phyloP scores from a whole-genome alignment of 2,329 filamentous ascomycete genomes.

The Anthostomella pinea region DNA sequence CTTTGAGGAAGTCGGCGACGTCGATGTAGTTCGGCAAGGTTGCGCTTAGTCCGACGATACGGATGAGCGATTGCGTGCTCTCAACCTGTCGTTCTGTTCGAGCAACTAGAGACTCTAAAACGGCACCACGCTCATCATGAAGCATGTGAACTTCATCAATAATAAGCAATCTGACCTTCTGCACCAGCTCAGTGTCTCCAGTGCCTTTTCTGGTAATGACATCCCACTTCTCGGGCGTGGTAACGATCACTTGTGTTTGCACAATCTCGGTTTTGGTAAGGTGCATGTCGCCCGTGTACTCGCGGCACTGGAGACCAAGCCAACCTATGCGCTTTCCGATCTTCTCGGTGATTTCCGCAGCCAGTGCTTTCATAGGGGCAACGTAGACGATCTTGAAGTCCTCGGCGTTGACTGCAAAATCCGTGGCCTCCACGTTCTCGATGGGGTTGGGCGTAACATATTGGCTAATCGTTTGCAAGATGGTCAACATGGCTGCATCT shows the following conservation, averaged over 20 bases:
- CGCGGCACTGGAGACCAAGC: conserved; percentile 88
- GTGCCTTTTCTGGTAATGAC: conserved; percentile 96
- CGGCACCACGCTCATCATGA: conserved; percentile 93
- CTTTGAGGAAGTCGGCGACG: conserved; percentile 93
- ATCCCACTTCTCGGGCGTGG: conserved; percentile 99
- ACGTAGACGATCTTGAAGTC: conserved; percentile 99
- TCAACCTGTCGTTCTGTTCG: conserved; percentile 95
- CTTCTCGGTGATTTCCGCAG: conserved; percentile 94
- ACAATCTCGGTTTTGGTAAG: conserved; percentile 95
- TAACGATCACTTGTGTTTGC: conserved; percentile 96
- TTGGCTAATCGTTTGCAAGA: conserved; percentile 85
- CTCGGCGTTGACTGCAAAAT: conserved; percentile 79
- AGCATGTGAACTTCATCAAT: conserved; percentile 99
- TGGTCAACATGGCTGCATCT: conserved; percentile 94
- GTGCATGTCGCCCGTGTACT: conserved; percentile 98
- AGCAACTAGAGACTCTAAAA: conserved; percentile 92
- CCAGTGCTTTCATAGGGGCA: conserved; percentile 97
- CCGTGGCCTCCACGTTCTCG: conserved; percentile 67
- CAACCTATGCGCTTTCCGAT: conserved; percentile 87
- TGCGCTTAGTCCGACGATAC: conserved; percentile 91
- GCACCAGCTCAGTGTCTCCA: conserved; percentile 93
- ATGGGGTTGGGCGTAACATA: conserved; percentile 78
- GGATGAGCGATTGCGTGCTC: conserved; percentile 94
- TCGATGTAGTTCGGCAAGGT: conserved; percentile 96
- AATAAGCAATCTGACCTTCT: conserved; percentile 92